phyloP scores from a whole-genome alignment of 228 moss, liverwort and hornwort genomes.

The Sphagnum magellanicum region DNA sequence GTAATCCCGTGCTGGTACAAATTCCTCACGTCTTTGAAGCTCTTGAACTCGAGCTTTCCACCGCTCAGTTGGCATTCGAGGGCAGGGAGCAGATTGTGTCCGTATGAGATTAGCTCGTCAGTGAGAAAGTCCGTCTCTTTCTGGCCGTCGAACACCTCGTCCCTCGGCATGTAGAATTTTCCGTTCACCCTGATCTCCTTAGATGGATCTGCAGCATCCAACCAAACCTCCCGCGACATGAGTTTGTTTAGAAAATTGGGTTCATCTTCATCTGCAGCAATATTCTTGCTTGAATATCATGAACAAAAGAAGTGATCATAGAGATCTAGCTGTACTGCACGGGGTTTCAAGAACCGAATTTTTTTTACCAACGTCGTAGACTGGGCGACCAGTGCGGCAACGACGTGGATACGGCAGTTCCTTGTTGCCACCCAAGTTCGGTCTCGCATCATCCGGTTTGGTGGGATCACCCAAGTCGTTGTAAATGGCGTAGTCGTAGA shows the following conservation, averaged over 20 bases:
- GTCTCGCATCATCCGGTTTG: not conserved
- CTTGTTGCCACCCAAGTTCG: constrained; percentile 1
- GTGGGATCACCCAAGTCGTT: constrained; percentile 9
- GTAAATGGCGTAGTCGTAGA: constrained; percentile 13
- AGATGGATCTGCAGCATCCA: constrained; percentile 5
- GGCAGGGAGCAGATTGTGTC: constrained; percentile 11
- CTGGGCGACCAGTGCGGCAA: constrained; percentile 2
- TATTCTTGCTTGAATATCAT: too few relatives aligned
- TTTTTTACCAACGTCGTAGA: not conserved
- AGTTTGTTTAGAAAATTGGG: too few relatives aligned
- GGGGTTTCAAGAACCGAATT: too few relatives aligned
- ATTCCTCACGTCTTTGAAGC: constrained; percentile 1
- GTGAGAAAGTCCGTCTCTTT: constrained; percentile 7
- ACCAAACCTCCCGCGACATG: not conserved
- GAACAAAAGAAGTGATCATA: not conserved
- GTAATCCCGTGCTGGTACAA: not conserved
- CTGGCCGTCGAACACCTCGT: constrained; percentile 3
- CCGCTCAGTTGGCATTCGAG: not conserved
- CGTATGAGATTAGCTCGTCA: constrained; percentile 10
- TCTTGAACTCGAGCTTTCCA: constrained; percentile 3
- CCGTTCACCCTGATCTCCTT: not conserved
- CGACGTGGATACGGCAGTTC: constrained; percentile 5
- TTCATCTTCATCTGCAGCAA: too few relatives aligned
- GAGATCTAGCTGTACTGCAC: too few relatives aligned
- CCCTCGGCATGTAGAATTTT: constrained; percentile 7